phyloP scores from a whole-genome alignment of 2,329 filamentous ascomycete genomes.

The Paecilomyces sp. region DNA sequence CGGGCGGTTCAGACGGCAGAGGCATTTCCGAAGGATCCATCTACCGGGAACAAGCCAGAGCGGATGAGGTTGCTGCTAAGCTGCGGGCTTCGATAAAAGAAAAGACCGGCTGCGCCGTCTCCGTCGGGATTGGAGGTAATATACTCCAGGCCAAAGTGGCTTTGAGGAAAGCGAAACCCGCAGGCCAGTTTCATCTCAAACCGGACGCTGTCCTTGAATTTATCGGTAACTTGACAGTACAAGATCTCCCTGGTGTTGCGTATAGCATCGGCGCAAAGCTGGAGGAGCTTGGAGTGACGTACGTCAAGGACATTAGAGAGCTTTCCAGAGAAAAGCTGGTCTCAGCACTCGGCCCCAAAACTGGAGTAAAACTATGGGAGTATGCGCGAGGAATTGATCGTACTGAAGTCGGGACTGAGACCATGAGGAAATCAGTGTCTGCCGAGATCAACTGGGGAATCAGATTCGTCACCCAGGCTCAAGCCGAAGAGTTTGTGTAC shows the following conservation, averaged over 20 bases:
- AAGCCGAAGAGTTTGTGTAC: conserved; percentile 85
- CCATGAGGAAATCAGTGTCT: conserved; percentile 85
- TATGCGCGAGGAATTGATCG: conserved; percentile 84
- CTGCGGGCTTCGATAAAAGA: conserved; percentile 65
- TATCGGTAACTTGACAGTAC: conserved; percentile 69
- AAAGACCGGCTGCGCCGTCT: conserved; percentile 78
- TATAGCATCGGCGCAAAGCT: conserved; percentile 81
- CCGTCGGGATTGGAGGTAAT: conserved; percentile 85
- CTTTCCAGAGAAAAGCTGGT: conserved; percentile 69
- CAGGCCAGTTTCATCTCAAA: conserved; percentile 82
- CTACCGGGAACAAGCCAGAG: conserved; percentile 71
- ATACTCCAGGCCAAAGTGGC: conserved; percentile 89
- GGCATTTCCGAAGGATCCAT: conserved; percentile 61
- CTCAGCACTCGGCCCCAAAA: conserved; percentile 77
- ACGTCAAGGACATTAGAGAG: conserved; percentile 75
- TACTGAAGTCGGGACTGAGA: conserved; percentile 77
- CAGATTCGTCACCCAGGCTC: conserved; percentile 81
- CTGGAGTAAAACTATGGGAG: conserved; percentile 81
- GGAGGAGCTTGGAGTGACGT: conserved; percentile 74
- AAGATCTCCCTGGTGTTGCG: conserved; percentile 84
- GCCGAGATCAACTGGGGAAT: conserved; percentile 99
- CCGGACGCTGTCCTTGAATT: conserved; percentile 72
- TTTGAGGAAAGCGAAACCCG: conserved; percentile 84
- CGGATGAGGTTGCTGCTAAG: conserved; percentile 59
- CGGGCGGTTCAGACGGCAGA: conserved; percentile 59